Percentiles rank a stretch among this genome's conserved stretches.
Conservation (phyloP, 192 early-diverging fungal genomes). For the Geranomyces variabilis region DNA sequence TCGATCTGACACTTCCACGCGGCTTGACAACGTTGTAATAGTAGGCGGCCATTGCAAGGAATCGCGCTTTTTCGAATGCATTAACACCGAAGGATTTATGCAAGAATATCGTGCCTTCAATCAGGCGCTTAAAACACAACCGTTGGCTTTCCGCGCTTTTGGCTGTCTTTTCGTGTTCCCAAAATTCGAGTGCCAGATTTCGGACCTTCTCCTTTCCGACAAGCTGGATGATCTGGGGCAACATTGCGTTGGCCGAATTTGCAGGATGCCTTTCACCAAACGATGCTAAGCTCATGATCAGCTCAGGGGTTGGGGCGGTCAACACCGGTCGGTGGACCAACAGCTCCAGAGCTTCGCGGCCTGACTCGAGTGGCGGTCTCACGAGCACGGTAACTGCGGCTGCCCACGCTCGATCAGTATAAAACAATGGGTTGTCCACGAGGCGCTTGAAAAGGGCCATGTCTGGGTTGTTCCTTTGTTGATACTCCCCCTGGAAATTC, state of each 20-base stretch:
- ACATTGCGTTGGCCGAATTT: background rate
- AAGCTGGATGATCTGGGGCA: background rate
- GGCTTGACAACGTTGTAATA: background rate
- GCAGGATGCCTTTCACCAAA: background rate
- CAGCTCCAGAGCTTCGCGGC: slow-evolving; percentile 9
- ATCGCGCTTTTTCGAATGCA: background rate
- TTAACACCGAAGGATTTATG: background rate
- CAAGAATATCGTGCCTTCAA: slow-evolving; percentile 7
- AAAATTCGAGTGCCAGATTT: slow-evolving; percentile 6
- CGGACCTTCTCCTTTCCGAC: slow-evolving; percentile 4
- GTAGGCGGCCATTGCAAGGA: background rate
- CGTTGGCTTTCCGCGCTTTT: no score
- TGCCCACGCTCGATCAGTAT: slow-evolving; percentile 1
- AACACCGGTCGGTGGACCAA: background rate
- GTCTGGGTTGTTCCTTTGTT: background rate
- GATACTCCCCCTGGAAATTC: background rate
- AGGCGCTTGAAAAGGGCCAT: slow-evolving; percentile 3
- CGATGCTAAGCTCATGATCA: slow-evolving; percentile 1
- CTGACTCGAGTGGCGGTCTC: background rate
- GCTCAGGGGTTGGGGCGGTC: background rate
- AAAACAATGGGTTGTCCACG: background rate
- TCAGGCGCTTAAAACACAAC: background rate
- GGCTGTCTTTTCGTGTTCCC: background rate
- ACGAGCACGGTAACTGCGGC: background rate
- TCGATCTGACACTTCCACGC: no score